These are phyloP conservation scores for Globisporangium canariense DNA, from an alignment of 352 stramenopile species.

Conservation along the genomic window DNA sequence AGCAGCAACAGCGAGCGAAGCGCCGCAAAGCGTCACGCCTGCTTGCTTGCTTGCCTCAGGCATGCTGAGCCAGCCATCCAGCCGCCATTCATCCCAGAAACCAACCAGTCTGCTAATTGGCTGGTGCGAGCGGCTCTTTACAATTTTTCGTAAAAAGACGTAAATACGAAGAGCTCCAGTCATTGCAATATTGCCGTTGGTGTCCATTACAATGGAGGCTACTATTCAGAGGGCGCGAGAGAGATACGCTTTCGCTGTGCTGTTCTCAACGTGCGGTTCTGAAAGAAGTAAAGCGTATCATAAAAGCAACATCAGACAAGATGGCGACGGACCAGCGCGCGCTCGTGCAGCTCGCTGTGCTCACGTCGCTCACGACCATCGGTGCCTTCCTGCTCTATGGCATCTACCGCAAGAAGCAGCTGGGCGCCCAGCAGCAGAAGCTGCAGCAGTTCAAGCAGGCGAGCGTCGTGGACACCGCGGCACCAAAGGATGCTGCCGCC, in stretches of 20 bases:
- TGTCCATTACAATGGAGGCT: not conserved
- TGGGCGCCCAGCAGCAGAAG: constrained; percentile 2
- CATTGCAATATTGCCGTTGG: not conserved
- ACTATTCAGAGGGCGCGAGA: constrained; percentile 1
- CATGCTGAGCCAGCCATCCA: not conserved
- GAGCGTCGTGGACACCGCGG: constrained; percentile 13
- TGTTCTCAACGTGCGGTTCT: constrained; percentile 6
- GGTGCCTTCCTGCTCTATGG: constrained; percentile 51
- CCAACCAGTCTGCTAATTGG: constrained; percentile 1
- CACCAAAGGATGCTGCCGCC: constrained; percentile 18
- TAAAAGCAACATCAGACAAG: constrained; percentile 6
- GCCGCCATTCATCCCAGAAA: constrained; percentile 2
- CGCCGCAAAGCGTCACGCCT: not conserved
- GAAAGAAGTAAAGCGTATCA: constrained; percentile 1
- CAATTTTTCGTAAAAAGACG: constrained; percentile 24
- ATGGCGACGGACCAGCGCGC: constrained; percentile 34
- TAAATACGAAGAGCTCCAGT: constrained; percentile 1
- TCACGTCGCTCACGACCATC: constrained; percentile 74
- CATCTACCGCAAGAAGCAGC: constrained; percentile 38
- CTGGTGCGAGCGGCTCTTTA: constrained; percentile 12
- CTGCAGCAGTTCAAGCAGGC: constrained; percentile 23
- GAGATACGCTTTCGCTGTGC: not conserved
- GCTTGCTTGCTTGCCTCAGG: not conserved
- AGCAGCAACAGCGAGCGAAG: not conserved
- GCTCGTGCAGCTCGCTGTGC: constrained; percentile 61